Evolutionary conservation across 202 grass and related monocot genomes (phyloP), one percentile per base, ranked within the genome.

Genomic region (Bolboschoenoplectus hybrid): DNA sequence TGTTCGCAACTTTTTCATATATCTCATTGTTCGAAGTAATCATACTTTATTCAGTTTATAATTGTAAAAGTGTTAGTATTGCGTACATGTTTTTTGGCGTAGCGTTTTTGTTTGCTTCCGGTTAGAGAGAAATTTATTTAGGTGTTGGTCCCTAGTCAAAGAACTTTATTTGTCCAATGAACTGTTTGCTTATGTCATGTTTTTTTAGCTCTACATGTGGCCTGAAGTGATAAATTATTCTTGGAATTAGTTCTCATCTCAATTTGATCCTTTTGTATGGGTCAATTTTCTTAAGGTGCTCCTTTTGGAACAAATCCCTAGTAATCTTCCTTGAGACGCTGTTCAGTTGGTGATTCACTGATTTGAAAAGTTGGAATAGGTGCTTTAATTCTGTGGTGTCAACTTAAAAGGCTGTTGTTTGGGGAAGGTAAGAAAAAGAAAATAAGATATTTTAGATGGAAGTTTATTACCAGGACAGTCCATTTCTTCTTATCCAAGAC

Each of bases 121-220:
- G n/a, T 35, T 74, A 57, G 74, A 38, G 50, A 77, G 4, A 74
- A 74, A 58, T 38, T 40, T 78, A 78, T 78, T 17, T 19, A 9
- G 39, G 41, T 39, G 50, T 19, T 40, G 13, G 35, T 40, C 74
- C 34, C 5, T 58, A 41, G 32, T 79, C 14, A 9, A 58, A 58
- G 32, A 79, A 41, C 2, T 40, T 79, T 12, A 17, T 41, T 39
- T 79, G 14, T 79, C 74, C 2, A 41, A 58, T 38, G 35, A 58
- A 79, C 51, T 79, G 52, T 78, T 57, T 78, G 51, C 72, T 75
- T 56, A 57, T 78, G 74, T 55, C 14, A 40, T 79, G 35, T 40
- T 17, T n/a, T n/a, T 57, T 40, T 79, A 60, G 52, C 14, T 41
- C 40, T 9, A 16, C 14, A 60, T 80, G 53, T 56, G 46, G 2